Conservation (phyloP, 768 basidiomycete genomes). For the Leucocoprinus sp. region DNA sequence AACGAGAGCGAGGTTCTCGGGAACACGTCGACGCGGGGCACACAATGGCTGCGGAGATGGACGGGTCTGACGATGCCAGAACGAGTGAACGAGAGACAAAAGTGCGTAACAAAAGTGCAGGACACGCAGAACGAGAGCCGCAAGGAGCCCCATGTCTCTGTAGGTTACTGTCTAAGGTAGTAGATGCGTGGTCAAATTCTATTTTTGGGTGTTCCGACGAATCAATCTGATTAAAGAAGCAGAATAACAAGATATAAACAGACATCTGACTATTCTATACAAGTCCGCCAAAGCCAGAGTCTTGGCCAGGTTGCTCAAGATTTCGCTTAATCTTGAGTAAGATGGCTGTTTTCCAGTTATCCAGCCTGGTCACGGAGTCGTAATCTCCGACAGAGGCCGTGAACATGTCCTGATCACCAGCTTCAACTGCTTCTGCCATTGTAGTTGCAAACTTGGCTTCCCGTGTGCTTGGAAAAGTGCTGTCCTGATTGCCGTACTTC, state of each 20-base stretch:
- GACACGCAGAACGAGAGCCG: constrained; percentile 39
- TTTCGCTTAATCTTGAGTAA: constrained; percentile 78
- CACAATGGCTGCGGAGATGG: constrained; percentile 38
- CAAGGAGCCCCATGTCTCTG: constrained; percentile 36
- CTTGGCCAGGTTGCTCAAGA: constrained; percentile 1
- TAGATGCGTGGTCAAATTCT: constrained; percentile 15
- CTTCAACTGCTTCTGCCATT: constrained; percentile 63
- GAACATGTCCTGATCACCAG: constrained; percentile 49
- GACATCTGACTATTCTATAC: neutral
- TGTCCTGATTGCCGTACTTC: constrained; percentile 75
- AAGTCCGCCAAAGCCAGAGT: constrained; percentile 8
- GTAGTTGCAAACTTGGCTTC: constrained; percentile 84
- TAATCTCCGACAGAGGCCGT: constrained; percentile 85
- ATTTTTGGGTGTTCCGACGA: constrained; percentile 7
- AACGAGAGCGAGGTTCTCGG: constrained; percentile 59
- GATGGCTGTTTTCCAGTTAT: constrained; percentile 93
- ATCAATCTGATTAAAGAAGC: neutral
- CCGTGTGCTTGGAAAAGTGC: constrained; percentile 78
- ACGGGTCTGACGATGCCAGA: constrained; percentile 29
- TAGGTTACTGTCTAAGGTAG: too few species aligned
- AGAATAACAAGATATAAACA: constrained; percentile 1
- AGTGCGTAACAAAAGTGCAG: constrained; percentile 53
- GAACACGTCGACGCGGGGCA: constrained; percentile 47
- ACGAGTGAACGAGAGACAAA: constrained; percentile 30
- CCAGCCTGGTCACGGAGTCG: constrained; percentile 87